Conservation (phyloP, 164 flowering plant species). For the Stephania japonica region DNA sequence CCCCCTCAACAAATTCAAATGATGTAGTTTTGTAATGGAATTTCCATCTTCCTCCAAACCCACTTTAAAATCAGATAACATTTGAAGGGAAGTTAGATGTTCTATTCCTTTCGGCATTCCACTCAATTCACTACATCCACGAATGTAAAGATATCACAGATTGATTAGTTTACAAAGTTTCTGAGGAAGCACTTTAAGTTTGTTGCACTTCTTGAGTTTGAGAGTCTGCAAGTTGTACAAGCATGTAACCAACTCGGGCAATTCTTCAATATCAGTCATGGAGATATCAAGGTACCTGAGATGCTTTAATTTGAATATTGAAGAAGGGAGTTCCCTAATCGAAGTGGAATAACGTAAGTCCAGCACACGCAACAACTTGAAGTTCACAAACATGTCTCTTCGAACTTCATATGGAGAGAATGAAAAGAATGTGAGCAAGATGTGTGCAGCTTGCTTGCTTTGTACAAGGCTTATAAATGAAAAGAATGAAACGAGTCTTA, state of each 20-base stretch:
- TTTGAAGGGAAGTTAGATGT: not conserved
- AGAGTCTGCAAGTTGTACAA: not conserved
- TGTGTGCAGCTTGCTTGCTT: not conserved
- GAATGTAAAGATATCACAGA: not conserved
- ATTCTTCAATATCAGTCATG: not conserved
- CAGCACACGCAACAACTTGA: conserved; percentile 5
- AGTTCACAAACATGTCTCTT: not conserved
- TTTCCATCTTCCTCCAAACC: not conserved
- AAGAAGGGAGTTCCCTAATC: not conserved
- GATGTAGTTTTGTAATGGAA: conserved; percentile 8
- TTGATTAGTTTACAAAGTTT: not conserved
- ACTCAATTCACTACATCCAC: not conserved
- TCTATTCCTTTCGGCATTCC: not conserved
- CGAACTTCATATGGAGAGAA: not conserved
- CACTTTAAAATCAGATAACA: not conserved
- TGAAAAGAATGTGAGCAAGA: not conserved
- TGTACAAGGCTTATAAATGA: not conserved
- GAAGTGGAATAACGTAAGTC: conserved; percentile 1
- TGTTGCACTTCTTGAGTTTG: not conserved
- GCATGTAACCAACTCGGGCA: not conserved
- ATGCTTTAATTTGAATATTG: not conserved
- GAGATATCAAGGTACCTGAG: conserved; percentile 13
- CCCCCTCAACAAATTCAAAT: conserved; percentile 4
- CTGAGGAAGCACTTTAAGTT: not conserved
- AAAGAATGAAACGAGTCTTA: not conserved